Conservation (phyloP, 164 flowering plant genomes). For the Aristolochia californica region DNA sequence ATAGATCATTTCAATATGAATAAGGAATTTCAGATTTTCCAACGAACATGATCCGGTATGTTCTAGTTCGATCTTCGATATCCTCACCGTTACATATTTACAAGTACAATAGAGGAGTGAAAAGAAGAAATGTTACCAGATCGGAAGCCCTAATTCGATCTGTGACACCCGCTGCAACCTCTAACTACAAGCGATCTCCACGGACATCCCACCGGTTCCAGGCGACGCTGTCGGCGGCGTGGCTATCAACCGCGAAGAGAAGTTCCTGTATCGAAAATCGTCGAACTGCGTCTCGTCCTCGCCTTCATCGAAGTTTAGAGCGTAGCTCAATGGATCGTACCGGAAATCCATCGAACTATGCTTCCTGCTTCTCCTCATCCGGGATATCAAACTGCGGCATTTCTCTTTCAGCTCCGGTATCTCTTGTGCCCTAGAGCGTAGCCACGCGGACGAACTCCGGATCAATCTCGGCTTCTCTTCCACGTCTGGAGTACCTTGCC, state of each 20-base stretch:
- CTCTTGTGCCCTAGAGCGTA: conserved; percentile 21
- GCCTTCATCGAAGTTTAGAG: conserved; percentile 47
- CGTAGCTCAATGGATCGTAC: conserved; percentile 53
- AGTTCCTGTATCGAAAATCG: conserved; percentile 21
- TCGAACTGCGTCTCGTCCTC: conserved; percentile 8
- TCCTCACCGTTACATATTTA: not conserved
- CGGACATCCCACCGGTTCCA: not conserved
- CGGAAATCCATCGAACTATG: conserved; percentile 31
- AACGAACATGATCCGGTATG: too few relatives aligned
- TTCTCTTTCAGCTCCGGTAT: conserved; percentile 24
- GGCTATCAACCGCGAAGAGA: conserved; percentile 22
- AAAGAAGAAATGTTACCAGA: not conserved
- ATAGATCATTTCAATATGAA: too few relatives aligned
- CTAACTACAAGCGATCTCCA: not conserved
- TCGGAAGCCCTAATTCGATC: too few relatives aligned
- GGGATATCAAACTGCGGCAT: conserved; percentile 22
- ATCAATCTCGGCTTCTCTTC: conserved; percentile 11
- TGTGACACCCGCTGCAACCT: not conserved
- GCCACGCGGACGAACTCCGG: conserved; percentile 22
- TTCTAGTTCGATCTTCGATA: not conserved
- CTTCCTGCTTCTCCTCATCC: conserved; percentile 15
- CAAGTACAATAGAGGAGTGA: not conserved
- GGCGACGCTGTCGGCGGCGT: conserved; percentile 1
- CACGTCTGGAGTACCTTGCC: not conserved
- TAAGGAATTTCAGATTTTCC: too few relatives aligned